Base-by-base conservation (phyloP, 176 grass and related monocot species). In the Ensete ventricosum region DNA sequence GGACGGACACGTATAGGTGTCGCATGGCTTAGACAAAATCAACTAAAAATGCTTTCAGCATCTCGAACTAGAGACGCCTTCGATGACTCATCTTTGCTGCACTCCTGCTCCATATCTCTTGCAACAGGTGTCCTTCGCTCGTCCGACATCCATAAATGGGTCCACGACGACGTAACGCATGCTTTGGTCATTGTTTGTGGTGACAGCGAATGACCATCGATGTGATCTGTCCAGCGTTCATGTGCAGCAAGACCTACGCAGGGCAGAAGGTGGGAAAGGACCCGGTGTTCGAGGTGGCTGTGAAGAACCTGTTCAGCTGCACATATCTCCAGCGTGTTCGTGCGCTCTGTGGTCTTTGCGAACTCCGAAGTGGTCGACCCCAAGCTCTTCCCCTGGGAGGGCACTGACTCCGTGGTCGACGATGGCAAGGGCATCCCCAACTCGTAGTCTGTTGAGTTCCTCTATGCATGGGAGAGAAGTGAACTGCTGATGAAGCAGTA, bases 381-480 rank as follows among this genome's bases (percentile, higher is more conserved):
- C 5, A 77, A 80, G 27, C 29, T 88, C 23, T 92, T 92, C 69
- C 83, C 83, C 2, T 77, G 72, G 0, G 79, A 85, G 9, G 69
- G 77, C 11, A 23, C 19, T 62, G 66, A 63, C 25, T 92, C 83
- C 81, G n/a, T 88, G 21, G 55, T 92, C 50, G 80, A 77, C 50
- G 79, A 88, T 43, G 85, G 89, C 29, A 25, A 77, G 11, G 62
- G 73, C 11, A 83, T 92, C 24, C 48, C 76, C 52, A 16, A 57
- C 65, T 60, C 1, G 7, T 53, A 65, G 1, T 22, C 80, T 1
- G 76, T 91, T 8, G 71, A 71, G 25, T 92, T 92, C 57, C 76
- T 70, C 43, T 92, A 88, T 80, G 68, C 83, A 16, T 92, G 89
- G 89, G 89, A 92, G 67, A 82, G 83, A 19, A 55, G 80, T 74